Conservation (phyloP, 2,329 filamentous ascomycete genomes). For the Colletotrichum spaethianum region DNA sequence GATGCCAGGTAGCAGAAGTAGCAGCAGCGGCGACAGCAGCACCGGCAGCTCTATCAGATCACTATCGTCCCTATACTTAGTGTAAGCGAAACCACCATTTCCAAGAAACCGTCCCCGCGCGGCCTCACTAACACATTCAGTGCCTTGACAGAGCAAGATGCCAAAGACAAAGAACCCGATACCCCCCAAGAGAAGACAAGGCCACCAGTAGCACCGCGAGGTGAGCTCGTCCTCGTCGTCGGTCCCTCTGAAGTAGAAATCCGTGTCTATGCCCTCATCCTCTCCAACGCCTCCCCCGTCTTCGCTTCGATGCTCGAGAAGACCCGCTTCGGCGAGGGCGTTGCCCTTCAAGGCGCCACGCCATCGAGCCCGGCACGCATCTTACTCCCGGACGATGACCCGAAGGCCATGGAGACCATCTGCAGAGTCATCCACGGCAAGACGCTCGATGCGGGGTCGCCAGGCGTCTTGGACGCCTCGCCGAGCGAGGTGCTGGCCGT, state of each 20-base stretch:
- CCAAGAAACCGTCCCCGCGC: background rate
- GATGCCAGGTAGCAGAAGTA: background rate
- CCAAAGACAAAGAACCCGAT: background rate
- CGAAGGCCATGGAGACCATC: constrained; percentile 5
- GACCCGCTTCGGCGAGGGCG: background rate
- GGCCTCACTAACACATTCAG: background rate
- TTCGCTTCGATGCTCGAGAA: constrained; percentile 6
- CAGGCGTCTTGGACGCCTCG: background rate
- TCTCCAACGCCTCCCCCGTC: constrained; percentile 13
- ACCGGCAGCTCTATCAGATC: background rate
- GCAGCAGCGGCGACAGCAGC: background rate
- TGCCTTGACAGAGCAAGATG: background rate
- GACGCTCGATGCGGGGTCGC: background rate
- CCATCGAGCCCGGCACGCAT: background rate
- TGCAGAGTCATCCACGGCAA: constrained; percentile 5
- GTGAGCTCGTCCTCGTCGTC: constrained; percentile 25
- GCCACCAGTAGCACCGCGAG: background rate
- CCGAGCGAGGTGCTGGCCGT: background rate
- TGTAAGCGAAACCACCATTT: background rate
- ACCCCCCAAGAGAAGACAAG: background rate
- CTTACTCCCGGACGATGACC: background rate
- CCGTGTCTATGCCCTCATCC: constrained; percentile 7
- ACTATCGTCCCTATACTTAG: background rate
- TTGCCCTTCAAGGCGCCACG: background rate
- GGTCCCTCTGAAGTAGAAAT: background rate